Percentiles rank a stretch among this genome's conserved stretches.
These are phyloP conservation scores for Calocybe cyanea DNA, from an alignment of 768 basidiomycete species.

Conservation along the genomic window DNA sequence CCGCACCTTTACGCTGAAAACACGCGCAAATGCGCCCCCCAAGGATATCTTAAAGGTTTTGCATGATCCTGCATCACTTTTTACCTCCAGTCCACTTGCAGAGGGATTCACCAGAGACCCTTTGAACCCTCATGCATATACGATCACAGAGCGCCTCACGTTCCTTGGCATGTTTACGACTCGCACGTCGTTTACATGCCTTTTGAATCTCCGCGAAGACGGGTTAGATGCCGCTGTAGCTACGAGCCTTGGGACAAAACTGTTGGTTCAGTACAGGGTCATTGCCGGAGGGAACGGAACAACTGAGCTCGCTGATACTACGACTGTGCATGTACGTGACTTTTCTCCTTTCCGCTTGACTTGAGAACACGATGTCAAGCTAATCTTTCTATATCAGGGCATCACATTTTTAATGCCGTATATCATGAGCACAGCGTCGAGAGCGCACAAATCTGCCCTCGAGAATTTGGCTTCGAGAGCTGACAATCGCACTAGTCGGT, in stretches of 20 bases:
- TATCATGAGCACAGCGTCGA: constrained; percentile 25
- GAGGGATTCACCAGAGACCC: constrained; percentile 20
- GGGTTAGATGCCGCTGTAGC: constrained; percentile 21
- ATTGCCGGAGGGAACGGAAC: constrained; percentile 10
- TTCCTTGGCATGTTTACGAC: constrained; percentile 22
- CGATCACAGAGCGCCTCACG: constrained; percentile 25
- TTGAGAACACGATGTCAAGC: no score
- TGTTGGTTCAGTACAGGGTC: constrained; percentile 17
- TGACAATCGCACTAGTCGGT: constrained; percentile 17
- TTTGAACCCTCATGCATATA: constrained; percentile 23
- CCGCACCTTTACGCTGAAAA: constrained; percentile 21
- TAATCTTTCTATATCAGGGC: no score
- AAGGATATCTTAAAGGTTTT: constrained; percentile 23
- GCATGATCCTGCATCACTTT: constrained; percentile 28
- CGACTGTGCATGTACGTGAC: constrained; percentile 25
- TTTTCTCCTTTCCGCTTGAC: background rate
- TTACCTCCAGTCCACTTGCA: constrained; percentile 28
- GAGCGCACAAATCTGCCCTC: constrained; percentile 24
- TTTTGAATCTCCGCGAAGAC: constrained; percentile 17
- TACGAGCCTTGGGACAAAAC: constrained; percentile 24
- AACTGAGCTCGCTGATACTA: constrained; percentile 23
- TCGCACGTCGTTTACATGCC: constrained; percentile 23
- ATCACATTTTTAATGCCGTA: constrained; percentile 32
- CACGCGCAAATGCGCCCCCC: constrained; percentile 20
- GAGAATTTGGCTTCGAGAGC: constrained; percentile 22